Percentiles rank a stretch among this genome's conserved stretches.
phyloP scores from a whole-genome alignment of 148 eudicot genomes.

The Polygonum aviculare region DNA sequence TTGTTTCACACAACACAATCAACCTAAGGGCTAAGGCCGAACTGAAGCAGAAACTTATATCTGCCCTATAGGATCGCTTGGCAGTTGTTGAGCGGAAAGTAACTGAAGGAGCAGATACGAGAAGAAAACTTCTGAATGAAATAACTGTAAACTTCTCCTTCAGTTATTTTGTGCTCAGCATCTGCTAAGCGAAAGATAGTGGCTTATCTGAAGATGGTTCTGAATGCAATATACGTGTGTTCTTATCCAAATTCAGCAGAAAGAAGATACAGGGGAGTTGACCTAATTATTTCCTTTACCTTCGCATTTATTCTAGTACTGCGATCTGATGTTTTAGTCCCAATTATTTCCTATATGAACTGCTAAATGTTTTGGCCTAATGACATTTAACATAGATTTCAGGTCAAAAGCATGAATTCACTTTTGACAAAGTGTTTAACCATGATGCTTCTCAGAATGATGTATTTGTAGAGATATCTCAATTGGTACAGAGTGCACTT shows the following conservation, averaged over 20 bases:
- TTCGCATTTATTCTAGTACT: background rate
- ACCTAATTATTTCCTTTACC: constrained; percentile 14
- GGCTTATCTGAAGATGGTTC: constrained; percentile 63
- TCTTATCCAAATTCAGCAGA: constrained; percentile 48
- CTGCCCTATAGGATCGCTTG: constrained; percentile 37
- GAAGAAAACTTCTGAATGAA: constrained; percentile 63
- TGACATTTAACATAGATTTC: background rate
- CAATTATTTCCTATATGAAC: background rate
- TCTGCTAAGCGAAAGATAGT: no score
- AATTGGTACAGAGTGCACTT: constrained; percentile 75
- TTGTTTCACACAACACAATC: no score
- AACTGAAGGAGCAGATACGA: constrained; percentile 49
- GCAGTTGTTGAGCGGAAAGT: constrained; percentile 48
- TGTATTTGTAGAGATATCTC: constrained; percentile 67
- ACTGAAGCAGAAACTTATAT: constrained; percentile 25
- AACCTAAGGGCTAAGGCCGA: no score
- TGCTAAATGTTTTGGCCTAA: no score
- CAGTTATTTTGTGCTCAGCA: no score
- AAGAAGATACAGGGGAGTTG: constrained; percentile 54
- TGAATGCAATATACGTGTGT: no score
- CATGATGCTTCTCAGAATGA: constrained; percentile 58
- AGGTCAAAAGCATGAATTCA: constrained; percentile 60
- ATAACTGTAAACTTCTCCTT: constrained; percentile 17
- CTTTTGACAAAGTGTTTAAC: constrained; percentile 62
- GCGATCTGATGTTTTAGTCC: background rate